phyloP scores from a whole-genome alignment of 768 basidiomycete genomes.

The Suillus brevipes region DNA sequence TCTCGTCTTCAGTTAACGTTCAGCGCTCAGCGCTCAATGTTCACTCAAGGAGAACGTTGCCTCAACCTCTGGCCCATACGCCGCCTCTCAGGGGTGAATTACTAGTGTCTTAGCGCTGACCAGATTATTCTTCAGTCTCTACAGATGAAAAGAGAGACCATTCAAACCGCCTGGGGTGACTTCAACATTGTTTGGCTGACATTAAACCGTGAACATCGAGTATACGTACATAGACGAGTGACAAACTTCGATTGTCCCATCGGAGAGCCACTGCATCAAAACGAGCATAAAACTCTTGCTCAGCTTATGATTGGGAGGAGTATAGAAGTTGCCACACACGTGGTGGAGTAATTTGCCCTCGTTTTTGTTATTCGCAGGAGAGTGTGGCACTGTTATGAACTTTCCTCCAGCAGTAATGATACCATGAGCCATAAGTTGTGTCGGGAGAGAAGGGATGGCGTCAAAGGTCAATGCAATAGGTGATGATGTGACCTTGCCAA shows the following conservation, averaged over 20 bases:
- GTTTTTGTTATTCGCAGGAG: constrained; percentile 7
- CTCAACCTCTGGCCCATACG: constrained; percentile 31
- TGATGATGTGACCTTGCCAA: no score
- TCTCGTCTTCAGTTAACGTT: no score
- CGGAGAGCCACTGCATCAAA: constrained; percentile 14
- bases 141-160: constrained; percentile 35
- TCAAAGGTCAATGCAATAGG: constrained; percentile 19
- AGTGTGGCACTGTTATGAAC: constrained; percentile 15
- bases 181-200: constrained; percentile 38
- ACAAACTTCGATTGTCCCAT: constrained; percentile 21
- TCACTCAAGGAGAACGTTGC: neutral
- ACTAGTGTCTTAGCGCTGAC: constrained; percentile 44
- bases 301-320: constrained; percentile 1
- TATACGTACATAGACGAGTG: neutral
- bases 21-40: no score
- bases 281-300: constrained; percentile 9
- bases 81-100: constrained; percentile 33
- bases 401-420: constrained; percentile 33
- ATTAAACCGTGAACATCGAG: neutral
- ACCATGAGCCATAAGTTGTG: constrained; percentile 33
- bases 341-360: neutral
- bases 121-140: constrained; percentile 33
- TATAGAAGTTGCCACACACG: constrained; percentile 5
- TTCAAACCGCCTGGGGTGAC: constrained; percentile 40
- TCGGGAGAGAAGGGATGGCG: constrained; percentile 22